These are phyloP conservation scores for Kondoa malvinella DNA, from an alignment of 768 basidiomycete genomes.

Conservation along the genomic window DNA sequence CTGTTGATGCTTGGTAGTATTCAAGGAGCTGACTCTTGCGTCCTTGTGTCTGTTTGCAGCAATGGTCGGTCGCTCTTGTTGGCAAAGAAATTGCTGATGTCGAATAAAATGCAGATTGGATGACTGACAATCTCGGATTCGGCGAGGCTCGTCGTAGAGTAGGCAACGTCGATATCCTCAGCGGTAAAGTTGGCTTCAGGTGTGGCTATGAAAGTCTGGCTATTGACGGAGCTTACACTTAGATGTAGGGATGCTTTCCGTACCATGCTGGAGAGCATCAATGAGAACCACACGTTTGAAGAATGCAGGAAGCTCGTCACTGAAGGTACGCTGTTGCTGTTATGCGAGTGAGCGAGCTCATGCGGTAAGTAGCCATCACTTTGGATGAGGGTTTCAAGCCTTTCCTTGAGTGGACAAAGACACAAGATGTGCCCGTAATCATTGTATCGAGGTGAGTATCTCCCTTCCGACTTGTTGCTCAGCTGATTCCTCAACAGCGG, in stretches of 20 bases:
- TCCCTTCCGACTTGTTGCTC: background rate
- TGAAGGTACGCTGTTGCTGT: slow-evolving; percentile 40
- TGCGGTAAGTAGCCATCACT: slow-evolving; percentile 47
- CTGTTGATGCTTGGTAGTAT: no score
- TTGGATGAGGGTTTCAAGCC: slow-evolving; percentile 76
- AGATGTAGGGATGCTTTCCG: slow-evolving; percentile 63
- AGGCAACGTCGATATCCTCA: slow-evolving; percentile 55
- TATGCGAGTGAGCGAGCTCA: background rate
- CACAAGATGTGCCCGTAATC: slow-evolving; percentile 63
- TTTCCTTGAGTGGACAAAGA: slow-evolving; percentile 71
- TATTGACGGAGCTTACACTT: background rate
- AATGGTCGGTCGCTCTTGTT: background rate
- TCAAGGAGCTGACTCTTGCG: background rate
- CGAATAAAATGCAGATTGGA: background rate
- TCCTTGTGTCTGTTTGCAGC: background rate
- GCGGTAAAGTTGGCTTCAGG: slow-evolving; percentile 56
- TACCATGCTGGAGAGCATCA: slow-evolving; percentile 65
- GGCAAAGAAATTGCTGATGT: background rate
- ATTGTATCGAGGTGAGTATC: slow-evolving; percentile 51
- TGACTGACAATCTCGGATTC: slow-evolving; percentile 81
- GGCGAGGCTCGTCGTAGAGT: slow-evolving; percentile 56
- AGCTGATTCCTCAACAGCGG: slow-evolving; percentile 12
- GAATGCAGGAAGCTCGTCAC: slow-evolving; percentile 61
- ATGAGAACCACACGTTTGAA: slow-evolving; percentile 54
- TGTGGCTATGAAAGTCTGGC: slow-evolving; percentile 25